phyloP scores from a whole-genome alignment of 2,329 filamentous ascomycete species.

The Nigrograna mackinnonii region DNA sequence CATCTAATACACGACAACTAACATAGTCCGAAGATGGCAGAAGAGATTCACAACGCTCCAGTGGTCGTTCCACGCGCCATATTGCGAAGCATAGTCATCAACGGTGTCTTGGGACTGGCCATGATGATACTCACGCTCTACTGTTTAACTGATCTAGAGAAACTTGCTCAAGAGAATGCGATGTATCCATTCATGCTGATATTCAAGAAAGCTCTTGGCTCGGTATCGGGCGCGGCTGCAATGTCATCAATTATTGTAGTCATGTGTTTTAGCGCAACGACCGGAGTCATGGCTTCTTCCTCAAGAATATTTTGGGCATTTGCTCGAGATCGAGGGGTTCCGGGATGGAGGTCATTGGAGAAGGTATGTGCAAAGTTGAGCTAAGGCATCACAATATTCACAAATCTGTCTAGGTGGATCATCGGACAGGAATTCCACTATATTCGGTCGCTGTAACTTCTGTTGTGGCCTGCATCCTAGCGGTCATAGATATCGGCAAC shows the following conservation, averaged over 20 bases:
- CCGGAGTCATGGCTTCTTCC: constrained; percentile 39
- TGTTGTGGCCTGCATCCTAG: constrained; percentile 43
- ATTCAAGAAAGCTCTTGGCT: constrained; percentile 39
- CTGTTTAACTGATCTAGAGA: constrained; percentile 28
- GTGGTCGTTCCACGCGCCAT: constrained; percentile 29
- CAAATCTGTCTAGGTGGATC: constrained; percentile 18
- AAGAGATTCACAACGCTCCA: constrained; percentile 20
- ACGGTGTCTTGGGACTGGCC: constrained; percentile 31
- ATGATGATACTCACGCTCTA: constrained; percentile 35
- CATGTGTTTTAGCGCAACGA: constrained; percentile 35
- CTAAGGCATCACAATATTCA: constrained; percentile 24
- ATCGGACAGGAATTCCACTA: constrained; percentile 38
- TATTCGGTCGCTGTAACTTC: constrained; percentile 27
- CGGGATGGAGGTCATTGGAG: constrained; percentile 15
- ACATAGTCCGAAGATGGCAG: too few relatives aligned
- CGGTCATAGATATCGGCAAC: constrained; percentile 51
- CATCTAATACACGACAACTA: too few relatives aligned
- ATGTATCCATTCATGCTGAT: constrained; percentile 48
- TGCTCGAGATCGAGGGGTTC: constrained; percentile 43
- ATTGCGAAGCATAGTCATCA: constrained; percentile 33
- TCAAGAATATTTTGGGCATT: constrained; percentile 45
- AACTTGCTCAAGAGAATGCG: constrained; percentile 6
- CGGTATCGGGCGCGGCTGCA: constrained; percentile 44
- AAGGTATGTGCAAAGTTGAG: too few relatives aligned
- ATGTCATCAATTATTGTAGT: constrained; percentile 41